These are phyloP conservation scores for Phytopythium sindhum DNA, from an alignment of 352 stramenopile genomes.

Conservation along the genomic window DNA sequence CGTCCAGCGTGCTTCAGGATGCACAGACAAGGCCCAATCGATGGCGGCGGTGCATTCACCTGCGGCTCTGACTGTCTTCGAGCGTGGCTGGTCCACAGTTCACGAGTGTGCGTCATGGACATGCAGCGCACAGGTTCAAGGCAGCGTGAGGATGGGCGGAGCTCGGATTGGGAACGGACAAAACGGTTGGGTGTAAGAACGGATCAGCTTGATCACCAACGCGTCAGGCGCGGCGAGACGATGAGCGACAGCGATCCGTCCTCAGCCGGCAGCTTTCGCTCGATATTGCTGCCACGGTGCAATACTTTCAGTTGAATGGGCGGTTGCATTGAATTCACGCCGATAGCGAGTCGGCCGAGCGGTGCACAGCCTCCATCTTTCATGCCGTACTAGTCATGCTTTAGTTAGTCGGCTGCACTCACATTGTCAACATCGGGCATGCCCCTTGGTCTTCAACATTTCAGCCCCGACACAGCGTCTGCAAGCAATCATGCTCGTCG, in stretches of 20 bases:
- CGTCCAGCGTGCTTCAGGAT: too few species aligned
- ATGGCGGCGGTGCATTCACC: background rate
- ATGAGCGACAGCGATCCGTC: background rate
- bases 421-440: too few species aligned
- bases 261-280: background rate
- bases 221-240: background rate
- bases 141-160: background rate
- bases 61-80: background rate
- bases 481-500: too few species aligned
- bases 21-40: too few species aligned
- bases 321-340: too few species aligned
- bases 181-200: background rate
- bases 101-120: constrained; percentile 1
- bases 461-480: too few species aligned
- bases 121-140: constrained; percentile 1
- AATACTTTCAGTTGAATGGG: too few species aligned
- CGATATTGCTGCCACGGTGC: background rate
- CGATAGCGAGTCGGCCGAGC: too few species aligned
- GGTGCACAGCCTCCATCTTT: too few species aligned
- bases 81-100: background rate
- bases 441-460: too few species aligned
- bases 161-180: background rate
- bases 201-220: background rate
- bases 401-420: too few species aligned
- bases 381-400: too few species aligned